phyloP scores from a whole-genome alignment of 1,284 basidiomycete genomes.

The Ganoderma resinaceum region DNA sequence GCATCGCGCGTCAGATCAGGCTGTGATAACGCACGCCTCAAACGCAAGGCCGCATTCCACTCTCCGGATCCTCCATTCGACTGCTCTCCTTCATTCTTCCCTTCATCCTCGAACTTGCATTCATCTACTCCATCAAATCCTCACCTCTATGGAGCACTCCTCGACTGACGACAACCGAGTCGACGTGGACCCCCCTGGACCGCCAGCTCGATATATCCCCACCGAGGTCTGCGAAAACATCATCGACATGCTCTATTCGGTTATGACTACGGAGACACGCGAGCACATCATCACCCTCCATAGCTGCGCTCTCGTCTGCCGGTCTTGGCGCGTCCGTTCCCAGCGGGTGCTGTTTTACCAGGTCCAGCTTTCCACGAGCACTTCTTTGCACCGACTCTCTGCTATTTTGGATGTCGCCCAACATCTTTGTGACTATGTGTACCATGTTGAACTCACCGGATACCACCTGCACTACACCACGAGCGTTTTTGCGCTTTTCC shows the following conservation, averaged over 20 bases:
- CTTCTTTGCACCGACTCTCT: background rate
- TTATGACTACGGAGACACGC: background rate
- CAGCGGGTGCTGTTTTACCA: background rate
- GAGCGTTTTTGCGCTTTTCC: background rate
- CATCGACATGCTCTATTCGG: background rate
- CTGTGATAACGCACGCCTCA: too few relatives aligned
- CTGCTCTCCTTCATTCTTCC: too few relatives aligned
- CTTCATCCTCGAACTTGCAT: too few relatives aligned
- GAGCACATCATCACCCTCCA: background rate
- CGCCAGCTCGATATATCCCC: background rate
- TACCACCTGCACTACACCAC: background rate
- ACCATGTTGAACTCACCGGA: background rate
- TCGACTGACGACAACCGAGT: background rate
- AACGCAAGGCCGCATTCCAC: too few relatives aligned
- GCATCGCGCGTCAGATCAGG: too few relatives aligned
- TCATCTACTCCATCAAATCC: too few relatives aligned
- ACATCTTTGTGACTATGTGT: background rate
- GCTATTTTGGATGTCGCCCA: background rate
- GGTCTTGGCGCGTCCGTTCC: background rate
- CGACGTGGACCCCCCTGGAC: background rate
- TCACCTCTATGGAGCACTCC: too few relatives aligned
- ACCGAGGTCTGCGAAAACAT: slow-evolving; percentile 1
- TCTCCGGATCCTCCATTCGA: too few relatives aligned
- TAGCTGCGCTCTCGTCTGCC: background rate
- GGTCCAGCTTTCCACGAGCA: background rate